A percentile compares a stretch with the other conserved stretches of the same genome.
Conservation (phyloP, 805 yeast genomes). For the Candida ipomoeae region DNA sequence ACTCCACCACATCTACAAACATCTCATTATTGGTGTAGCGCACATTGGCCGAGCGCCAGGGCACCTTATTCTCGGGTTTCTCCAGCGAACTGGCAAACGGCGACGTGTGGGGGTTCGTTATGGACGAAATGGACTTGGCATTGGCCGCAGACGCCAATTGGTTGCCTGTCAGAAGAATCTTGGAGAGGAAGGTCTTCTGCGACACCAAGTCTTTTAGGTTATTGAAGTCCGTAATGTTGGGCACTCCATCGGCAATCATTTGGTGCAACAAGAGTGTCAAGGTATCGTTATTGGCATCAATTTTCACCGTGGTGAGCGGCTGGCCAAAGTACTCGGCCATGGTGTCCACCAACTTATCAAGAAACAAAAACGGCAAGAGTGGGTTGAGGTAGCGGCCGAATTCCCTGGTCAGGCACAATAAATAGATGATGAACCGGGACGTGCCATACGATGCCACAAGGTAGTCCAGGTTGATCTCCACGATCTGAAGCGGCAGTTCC, state of each 20-base stretch:
- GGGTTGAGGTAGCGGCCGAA: conserved; percentile 36
- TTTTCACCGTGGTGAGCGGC: conserved; percentile 52
- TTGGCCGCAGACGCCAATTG: conserved; percentile 29
- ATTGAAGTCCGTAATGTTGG: conserved; percentile 69
- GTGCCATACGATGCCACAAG: conserved; percentile 23
- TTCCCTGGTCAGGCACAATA: conserved; percentile 21
- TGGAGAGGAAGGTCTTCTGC: conserved; percentile 50
- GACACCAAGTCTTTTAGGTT: conserved; percentile 69
- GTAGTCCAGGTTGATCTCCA: conserved; percentile 29
- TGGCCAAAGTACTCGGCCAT: conserved; percentile 56
- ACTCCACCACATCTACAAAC: conserved; percentile 77
- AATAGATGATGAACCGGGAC: conserved; percentile 24
- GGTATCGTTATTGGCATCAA: conserved; percentile 68
- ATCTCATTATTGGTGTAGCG: conserved; percentile 77
- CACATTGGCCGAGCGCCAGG: conserved; percentile 80
- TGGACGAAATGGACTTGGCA: conserved; percentile 19
- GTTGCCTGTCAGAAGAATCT: conserved; percentile 43
- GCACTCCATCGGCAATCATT: conserved; percentile 73
- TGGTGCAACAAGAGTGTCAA: conserved; percentile 68
- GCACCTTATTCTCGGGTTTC: conserved; percentile 29
- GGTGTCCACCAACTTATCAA: conserved; percentile 45
- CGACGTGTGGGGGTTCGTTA: conserved; percentile 5
- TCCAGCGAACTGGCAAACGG: conserved; percentile 6
- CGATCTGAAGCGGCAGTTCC: conserved; percentile 17
- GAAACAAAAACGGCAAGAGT: conserved; percentile 50